Conservation (phyloP, 2,329 filamentous ascomycete species). For the Aspergillus ruber region DNA sequence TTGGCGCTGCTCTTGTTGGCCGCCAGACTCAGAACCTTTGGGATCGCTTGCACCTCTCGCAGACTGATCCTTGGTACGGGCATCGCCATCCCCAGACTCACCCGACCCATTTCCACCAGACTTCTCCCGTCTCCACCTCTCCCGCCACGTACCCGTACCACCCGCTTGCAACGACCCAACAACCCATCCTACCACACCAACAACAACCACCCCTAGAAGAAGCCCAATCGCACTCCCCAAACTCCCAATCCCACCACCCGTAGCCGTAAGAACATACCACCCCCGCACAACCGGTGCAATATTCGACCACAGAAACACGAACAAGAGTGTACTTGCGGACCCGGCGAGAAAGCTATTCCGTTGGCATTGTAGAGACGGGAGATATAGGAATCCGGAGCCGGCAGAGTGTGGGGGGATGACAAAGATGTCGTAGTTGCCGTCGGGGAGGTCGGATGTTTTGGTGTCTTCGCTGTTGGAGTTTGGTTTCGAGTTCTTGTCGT, state of each 20-base stretch:
- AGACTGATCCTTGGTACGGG: constrained; percentile 16
- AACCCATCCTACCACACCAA: constrained; percentile 74
- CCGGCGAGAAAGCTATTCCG: constrained; percentile 88
- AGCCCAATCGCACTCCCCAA: constrained; percentile 68
- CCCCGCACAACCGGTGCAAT: constrained; percentile 66
- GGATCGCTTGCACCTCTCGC: constrained; percentile 16
- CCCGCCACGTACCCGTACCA: constrained; percentile 8
- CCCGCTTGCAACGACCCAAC: constrained; percentile 59
- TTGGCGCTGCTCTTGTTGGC: constrained; percentile 16
- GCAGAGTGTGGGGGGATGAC: constrained; percentile 88
- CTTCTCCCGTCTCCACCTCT: constrained; percentile 22
- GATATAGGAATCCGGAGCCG: constrained; percentile 82
- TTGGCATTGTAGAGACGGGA: constrained; percentile 81
- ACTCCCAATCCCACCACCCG: constrained; percentile 58
- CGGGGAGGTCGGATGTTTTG: constrained; percentile 58
- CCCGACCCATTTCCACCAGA: constrained; percentile 19
- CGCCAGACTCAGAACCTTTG: constrained; percentile 20
- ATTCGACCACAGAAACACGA: constrained; percentile 65
- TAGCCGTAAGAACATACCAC: constrained; percentile 67
- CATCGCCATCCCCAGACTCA: constrained; percentile 11
- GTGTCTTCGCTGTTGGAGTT: constrained; percentile 51
- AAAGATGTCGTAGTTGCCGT: constrained; percentile 95
- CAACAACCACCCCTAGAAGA: constrained; percentile 62
- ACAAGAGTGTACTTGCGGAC: constrained; percentile 67
- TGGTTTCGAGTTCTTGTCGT: constrained; percentile 61